These are phyloP conservation scores for Phytophthora rubi DNA, from an alignment of 352 stramenopile species.

Conservation along the genomic window DNA sequence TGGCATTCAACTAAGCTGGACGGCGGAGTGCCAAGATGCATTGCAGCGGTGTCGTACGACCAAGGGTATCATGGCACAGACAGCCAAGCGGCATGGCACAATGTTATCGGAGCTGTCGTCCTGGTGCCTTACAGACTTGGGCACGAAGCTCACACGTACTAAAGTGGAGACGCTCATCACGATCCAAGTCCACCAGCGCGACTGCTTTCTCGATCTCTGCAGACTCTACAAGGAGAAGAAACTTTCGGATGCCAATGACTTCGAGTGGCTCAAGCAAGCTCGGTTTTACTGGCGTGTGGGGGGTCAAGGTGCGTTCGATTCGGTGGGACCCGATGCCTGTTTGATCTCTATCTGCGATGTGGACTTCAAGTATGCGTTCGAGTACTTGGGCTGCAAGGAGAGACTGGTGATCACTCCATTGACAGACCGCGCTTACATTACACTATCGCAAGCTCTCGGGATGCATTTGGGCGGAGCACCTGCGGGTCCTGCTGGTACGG, in stretches of 20 bases:
- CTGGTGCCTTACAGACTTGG: constrained; percentile 91
- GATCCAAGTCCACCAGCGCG: constrained; percentile 92
- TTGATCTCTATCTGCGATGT: constrained; percentile 95
- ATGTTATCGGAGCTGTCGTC: constrained; percentile 91
- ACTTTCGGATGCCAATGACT: constrained; percentile 74
- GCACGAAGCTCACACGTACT: constrained; percentile 90
- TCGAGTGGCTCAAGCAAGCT: constrained; percentile 86
- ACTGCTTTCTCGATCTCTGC: constrained; percentile 77
- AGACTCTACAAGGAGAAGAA: constrained; percentile 85
- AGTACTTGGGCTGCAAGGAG: constrained; percentile 94
- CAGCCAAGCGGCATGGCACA: constrained; percentile 73
- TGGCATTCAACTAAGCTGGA: constrained; percentile 84
- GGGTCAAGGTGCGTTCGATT: constrained; percentile 73
- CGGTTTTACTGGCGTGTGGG: constrained; percentile 75
- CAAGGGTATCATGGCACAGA: constrained; percentile 90
- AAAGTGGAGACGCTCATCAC: constrained; percentile 96
- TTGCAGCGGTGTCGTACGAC: constrained; percentile 78
- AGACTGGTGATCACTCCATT: constrained; percentile 90
- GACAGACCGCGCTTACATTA: constrained; percentile 92
- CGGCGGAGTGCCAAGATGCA: constrained; percentile 71
- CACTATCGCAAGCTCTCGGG: constrained; percentile 87
- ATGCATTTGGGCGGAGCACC: constrained; percentile 91
- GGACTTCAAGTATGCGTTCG: constrained; percentile 93
- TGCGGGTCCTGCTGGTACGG: constrained; percentile 87
- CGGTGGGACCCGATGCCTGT: constrained; percentile 89